phyloP scores from a whole-genome alignment of 225 moss, liverwort and hornwort species.

The Bryum argenteum region DNA sequence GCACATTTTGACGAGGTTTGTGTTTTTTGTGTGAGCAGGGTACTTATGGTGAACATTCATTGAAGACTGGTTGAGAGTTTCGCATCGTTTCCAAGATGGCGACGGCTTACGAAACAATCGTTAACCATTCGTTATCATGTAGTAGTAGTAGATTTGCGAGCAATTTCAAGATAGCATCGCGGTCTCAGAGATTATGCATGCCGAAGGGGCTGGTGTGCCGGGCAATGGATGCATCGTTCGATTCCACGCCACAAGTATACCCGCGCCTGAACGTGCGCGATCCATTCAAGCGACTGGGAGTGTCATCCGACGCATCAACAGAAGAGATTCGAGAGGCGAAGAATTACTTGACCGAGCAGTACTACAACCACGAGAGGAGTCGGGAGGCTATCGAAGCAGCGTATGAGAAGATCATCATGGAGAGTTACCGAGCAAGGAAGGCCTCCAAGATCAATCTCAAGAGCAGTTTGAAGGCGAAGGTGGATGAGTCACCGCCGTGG shows the following conservation, averaged over 20 bases:
- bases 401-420: slow-evolving; percentile 96
- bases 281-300: slow-evolving; percentile 79
- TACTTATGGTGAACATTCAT: slow-evolving; percentile 27
- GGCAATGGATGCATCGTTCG: slow-evolving; percentile 63
- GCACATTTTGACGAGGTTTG: neutral
- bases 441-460: slow-evolving; percentile 82
- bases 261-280: slow-evolving; percentile 80
- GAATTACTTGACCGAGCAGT: slow-evolving; percentile 70
- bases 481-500: slow-evolving; percentile 82
- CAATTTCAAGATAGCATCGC: neutral
- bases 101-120: slow-evolving; percentile 26
- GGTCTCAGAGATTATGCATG: slow-evolving; percentile 18
- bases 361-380: slow-evolving; percentile 75
- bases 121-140: slow-evolving; percentile 7
- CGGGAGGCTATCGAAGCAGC: slow-evolving; percentile 86
- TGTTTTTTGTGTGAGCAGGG: slow-evolving; percentile 7
- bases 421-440: slow-evolving; percentile 81
- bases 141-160: slow-evolving; percentile 9
- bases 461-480: slow-evolving; percentile 82
- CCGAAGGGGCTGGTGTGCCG: slow-evolving; percentile 38
- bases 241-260: slow-evolving; percentile 60
- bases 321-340: slow-evolving; percentile 89
- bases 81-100: slow-evolving; percentile 31
- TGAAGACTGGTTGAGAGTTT: slow-evolving; percentile 22
- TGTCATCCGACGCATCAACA: slow-evolving; percentile 72